phyloP scores from a whole-genome alignment of 2,329 filamentous ascomycete genomes.

The Fusarium virguliforme region DNA sequence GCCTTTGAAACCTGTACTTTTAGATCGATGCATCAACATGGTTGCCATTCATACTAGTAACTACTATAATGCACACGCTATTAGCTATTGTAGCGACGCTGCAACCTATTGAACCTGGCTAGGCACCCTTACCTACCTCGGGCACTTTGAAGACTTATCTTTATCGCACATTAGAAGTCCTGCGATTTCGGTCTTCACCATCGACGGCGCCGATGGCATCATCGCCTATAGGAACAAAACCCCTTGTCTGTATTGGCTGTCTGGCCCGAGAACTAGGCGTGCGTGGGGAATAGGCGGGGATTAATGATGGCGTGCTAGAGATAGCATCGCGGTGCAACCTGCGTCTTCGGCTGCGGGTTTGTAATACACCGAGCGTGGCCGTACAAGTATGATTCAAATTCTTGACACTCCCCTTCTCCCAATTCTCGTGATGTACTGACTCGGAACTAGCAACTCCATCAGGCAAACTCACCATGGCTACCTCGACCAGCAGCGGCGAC shows the following conservation, averaged over 20 bases:
- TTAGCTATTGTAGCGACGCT: too few species aligned
- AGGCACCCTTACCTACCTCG: too few species aligned
- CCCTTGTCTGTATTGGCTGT: constrained; percentile 6
- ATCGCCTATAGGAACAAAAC: neutral
- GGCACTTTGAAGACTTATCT: too few species aligned
- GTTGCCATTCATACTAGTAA: too few species aligned
- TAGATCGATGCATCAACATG: too few species aligned
- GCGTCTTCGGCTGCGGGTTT: constrained; percentile 18
- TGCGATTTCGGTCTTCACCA: constrained; percentile 13
- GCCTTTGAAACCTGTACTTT: too few species aligned
- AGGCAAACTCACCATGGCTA: neutral
- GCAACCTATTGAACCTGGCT: too few species aligned
- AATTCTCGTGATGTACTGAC: neutral
- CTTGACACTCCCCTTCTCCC: neutral
- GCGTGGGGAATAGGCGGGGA: constrained; percentile 28
- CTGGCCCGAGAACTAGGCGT: neutral
- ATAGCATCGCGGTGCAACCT: constrained; percentile 11
- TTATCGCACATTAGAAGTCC: neutral
- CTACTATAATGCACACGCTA: too few species aligned
- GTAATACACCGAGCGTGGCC: constrained; percentile 3
- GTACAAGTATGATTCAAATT: neutral
- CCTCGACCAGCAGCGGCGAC: neutral
- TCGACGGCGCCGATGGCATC: neutral
- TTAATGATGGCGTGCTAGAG: constrained; percentile 25
- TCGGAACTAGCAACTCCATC: neutral